phyloP scores from a whole-genome alignment of 805 yeast genomes.

The Ogataea wickerhamii region DNA sequence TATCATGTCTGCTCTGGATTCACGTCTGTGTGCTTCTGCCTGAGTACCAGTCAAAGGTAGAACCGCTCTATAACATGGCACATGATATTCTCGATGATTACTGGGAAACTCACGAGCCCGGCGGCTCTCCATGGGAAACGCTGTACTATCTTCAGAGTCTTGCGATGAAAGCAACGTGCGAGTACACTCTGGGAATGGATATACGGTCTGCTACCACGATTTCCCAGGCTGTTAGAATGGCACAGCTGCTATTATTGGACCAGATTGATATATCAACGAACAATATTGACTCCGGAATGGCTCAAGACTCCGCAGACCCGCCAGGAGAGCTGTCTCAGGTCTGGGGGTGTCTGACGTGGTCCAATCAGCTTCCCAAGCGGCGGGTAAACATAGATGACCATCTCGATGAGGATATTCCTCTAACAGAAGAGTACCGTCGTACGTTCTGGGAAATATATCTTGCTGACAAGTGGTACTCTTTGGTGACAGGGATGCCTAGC shows the following conservation, averaged over 20 bases:
- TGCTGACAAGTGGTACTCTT: conserved; percentile 31
- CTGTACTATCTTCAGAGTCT: conserved; percentile 26
- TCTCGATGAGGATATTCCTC: conserved; percentile 23
- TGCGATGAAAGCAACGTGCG: conserved; percentile 24
- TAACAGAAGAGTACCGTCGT: conserved; percentile 29
- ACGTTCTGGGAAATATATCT: conserved; percentile 32
- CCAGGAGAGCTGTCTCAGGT: background rate
- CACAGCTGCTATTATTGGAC: conserved; percentile 31
- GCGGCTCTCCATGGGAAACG: conserved; percentile 15
- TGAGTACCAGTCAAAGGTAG: conserved; percentile 17
- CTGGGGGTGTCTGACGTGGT: conserved; percentile 1
- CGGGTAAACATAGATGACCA: conserved; percentile 15
- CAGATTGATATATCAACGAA: conserved; percentile 25
- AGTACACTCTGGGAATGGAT: conserved; percentile 26
- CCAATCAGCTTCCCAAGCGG: background rate
- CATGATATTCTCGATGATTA: conserved; percentile 13
- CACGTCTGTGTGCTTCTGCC: conserved; percentile 15
- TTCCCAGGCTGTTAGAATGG: conserved; percentile 24
- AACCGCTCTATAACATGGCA: conserved; percentile 18
- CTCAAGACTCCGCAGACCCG: background rate
- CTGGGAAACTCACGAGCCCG: conserved; percentile 16
- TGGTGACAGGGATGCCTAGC: conserved; percentile 31
- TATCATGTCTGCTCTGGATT: conserved; percentile 26
- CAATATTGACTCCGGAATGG: conserved; percentile 2
- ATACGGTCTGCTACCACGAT: conserved; percentile 28